Evolutionary conservation across 371 early-diverging fungal species (phyloP).

Genomic region (Mucor ambiguus): DNA sequence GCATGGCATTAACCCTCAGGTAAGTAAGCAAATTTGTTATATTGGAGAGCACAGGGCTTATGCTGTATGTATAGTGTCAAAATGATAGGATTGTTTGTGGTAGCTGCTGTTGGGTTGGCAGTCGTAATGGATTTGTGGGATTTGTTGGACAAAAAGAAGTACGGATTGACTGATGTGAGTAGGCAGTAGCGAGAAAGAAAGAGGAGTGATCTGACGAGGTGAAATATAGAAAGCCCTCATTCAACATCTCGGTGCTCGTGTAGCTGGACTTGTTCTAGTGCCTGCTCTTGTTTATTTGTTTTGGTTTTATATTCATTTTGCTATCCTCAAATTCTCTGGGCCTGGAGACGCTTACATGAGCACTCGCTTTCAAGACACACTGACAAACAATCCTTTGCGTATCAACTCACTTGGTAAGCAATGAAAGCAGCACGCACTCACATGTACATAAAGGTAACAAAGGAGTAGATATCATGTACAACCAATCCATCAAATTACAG

Average conservation of each 20-base stretch:
- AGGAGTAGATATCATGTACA: slow-evolving; percentile 67
- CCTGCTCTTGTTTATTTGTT: slow-evolving; percentile 84
- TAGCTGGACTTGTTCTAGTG: slow-evolving; percentile 76
- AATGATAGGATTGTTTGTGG: slow-evolving; percentile 91
- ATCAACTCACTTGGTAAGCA: slow-evolving; percentile 6
- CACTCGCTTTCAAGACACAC: slow-evolving; percentile 75
- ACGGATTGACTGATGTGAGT: slow-evolving; percentile 56
- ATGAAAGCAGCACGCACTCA: background rate
- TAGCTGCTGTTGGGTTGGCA: slow-evolving; percentile 86
- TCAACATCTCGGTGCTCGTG: slow-evolving; percentile 69
- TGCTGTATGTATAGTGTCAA: slow-evolving; percentile 67
- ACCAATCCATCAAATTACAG: slow-evolving; percentile 70
- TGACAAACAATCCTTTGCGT: slow-evolving; percentile 1
- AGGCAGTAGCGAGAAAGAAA: background rate
- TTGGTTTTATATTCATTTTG: slow-evolving; percentile 90
- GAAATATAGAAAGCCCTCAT: slow-evolving; percentile 24
- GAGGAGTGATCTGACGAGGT: slow-evolving; percentile 50
- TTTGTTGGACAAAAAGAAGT: slow-evolving; percentile 64
- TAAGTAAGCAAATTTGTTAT: background rate
- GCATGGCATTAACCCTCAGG: slow-evolving; percentile 51
- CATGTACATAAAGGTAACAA: background rate
- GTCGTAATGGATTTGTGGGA: slow-evolving; percentile 90
- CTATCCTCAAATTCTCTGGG: slow-evolving; percentile 71
- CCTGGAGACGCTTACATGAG: slow-evolving; percentile 94
- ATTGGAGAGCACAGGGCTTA: slow-evolving; percentile 6